phyloP scores from a whole-genome alignment of 2,329 filamentous ascomycete species.

The Cladosporium sp. region DNA sequence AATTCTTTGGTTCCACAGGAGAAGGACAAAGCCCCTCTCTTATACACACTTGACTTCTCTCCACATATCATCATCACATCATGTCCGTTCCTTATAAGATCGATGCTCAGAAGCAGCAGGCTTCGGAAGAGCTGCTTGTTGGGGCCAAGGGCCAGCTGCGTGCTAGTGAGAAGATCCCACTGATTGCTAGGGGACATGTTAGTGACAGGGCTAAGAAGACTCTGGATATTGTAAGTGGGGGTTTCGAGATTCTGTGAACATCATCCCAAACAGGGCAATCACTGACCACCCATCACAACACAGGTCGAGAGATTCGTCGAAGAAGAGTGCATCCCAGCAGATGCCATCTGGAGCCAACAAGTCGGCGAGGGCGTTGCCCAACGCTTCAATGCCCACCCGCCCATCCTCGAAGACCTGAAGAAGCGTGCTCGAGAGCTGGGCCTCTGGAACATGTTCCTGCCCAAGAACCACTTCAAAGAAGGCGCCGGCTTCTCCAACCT shows the following conservation, averaged over 20 bases:
- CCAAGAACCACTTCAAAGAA: constrained; percentile 91
- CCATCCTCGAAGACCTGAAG: constrained; percentile 85
- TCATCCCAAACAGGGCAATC: too few relatives aligned
- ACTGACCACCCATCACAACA: neutral
- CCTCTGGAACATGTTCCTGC: constrained; percentile 97
- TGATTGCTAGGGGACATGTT: constrained; percentile 59
- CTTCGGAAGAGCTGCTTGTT: constrained; percentile 30
- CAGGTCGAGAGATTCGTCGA: constrained; percentile 93
- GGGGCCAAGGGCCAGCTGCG: constrained; percentile 27
- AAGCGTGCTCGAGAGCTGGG: constrained; percentile 73
- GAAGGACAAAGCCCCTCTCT: too few relatives aligned
- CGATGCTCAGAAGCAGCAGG: constrained; percentile 23
- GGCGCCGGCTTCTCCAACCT: constrained; percentile 92
- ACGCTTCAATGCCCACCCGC: constrained; percentile 76
- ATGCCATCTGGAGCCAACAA: constrained; percentile 74
- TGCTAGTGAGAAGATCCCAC: constrained; percentile 54
- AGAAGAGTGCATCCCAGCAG: constrained; percentile 75
- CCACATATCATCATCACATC: constrained; percentile 7
- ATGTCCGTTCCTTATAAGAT: constrained; percentile 36
- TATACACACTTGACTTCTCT: neutral
- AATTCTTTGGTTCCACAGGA: too few relatives aligned
- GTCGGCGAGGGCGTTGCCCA: constrained; percentile 64
- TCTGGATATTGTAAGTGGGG: constrained; percentile 60
- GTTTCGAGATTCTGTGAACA: too few relatives aligned
- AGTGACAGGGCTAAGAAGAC: constrained; percentile 81